Evolutionary conservation across 306 rosid species (phyloP).

Genomic region (Castanea mollissima): DNA sequence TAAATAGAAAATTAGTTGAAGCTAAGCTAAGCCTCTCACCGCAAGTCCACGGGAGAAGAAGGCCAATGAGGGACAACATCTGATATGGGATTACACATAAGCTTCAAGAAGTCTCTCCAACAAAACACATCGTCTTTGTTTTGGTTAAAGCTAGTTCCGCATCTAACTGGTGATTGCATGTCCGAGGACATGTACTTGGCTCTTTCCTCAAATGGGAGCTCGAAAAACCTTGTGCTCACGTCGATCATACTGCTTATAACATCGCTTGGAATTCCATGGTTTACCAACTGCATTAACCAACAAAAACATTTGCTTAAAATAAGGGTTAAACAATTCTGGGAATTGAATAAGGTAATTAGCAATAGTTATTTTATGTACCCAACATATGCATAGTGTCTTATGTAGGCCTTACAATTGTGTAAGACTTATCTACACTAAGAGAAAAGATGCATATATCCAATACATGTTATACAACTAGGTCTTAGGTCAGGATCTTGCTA

Average conservation of each 20-base stretch:
- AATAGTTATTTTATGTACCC: too few species aligned
- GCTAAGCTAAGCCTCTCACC: slow-evolving; percentile 28
- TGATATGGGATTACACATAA: slow-evolving; percentile 59
- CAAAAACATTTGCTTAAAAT: background rate
- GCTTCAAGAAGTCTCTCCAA: slow-evolving; percentile 95
- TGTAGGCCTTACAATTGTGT: too few species aligned
- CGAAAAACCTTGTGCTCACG: slow-evolving; percentile 56
- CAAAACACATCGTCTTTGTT: slow-evolving; percentile 63
- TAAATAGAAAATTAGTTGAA: background rate
- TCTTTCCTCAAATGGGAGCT: slow-evolving; percentile 77
- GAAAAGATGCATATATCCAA: too few species aligned
- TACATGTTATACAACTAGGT: background rate
- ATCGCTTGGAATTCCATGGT: slow-evolving; percentile 68
- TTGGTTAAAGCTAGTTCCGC: slow-evolving; percentile 88
- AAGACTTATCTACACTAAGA: too few species aligned
- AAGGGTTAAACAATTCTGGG: too few species aligned
- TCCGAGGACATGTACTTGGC: slow-evolving; percentile 69
- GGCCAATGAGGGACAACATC: slow-evolving; percentile 75
- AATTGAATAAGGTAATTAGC: too few species aligned
- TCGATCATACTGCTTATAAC: slow-evolving; percentile 57
- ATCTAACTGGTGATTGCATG: slow-evolving; percentile 62
- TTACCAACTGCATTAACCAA: slow-evolving; percentile 53
- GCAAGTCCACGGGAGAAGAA: slow-evolving; percentile 59
- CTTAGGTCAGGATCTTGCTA: too few species aligned
- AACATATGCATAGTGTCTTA: too few species aligned